Percentiles rank a stretch among this genome's conserved stretches.
Evolutionary conservation across 2,329 filamentous ascomycete genomes (phyloP).

Genomic region (Colletotrichum spinosum): DNA sequence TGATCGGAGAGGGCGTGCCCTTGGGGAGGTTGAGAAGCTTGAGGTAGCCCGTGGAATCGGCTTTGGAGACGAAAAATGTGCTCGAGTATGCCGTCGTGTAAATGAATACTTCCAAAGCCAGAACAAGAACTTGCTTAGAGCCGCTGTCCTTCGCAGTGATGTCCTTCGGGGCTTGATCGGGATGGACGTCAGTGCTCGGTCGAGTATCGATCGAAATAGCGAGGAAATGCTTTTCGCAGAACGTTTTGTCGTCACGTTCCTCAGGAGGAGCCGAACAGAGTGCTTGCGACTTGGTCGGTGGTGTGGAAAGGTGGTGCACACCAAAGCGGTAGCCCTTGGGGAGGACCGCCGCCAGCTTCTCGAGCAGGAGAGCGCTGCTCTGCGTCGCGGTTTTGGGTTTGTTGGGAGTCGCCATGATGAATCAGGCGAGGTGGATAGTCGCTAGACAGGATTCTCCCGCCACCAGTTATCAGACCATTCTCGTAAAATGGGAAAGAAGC

Average conservation of each 20-base stretch:
- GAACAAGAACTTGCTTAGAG: conserved; percentile 71
- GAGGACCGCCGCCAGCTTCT: conserved; percentile 61
- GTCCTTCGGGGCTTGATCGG: conserved; percentile 39
- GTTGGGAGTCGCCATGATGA: conserved; percentile 41
- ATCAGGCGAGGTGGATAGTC: not conserved
- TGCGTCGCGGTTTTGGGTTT: conserved; percentile 35
- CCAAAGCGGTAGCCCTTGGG: conserved; percentile 70
- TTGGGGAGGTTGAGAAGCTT: conserved; percentile 72
- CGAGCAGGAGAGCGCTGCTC: conserved; percentile 47
- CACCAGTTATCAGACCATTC: conserved; percentile 14
- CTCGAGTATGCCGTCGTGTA: conserved; percentile 85
- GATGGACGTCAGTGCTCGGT: conserved; percentile 36
- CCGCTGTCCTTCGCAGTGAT: conserved; percentile 36
- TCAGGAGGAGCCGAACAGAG: conserved; percentile 85
- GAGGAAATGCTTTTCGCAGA: conserved; percentile 85
- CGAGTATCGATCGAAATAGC: conserved; percentile 59
- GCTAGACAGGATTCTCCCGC: not conserved
- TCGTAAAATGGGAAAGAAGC: not conserved
- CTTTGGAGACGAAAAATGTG: conserved; percentile 95
- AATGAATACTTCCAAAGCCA: conserved; percentile 88
- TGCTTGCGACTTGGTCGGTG: conserved; percentile 78
- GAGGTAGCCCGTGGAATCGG: conserved; percentile 93
- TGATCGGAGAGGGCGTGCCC: conserved; percentile 77
- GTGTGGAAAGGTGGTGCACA: conserved; percentile 89
- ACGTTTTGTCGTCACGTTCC: conserved; percentile 79